Base-by-base conservation (phyloP, 2,329 filamentous ascomycete species). In the Colletotrichum limetticola region DNA sequence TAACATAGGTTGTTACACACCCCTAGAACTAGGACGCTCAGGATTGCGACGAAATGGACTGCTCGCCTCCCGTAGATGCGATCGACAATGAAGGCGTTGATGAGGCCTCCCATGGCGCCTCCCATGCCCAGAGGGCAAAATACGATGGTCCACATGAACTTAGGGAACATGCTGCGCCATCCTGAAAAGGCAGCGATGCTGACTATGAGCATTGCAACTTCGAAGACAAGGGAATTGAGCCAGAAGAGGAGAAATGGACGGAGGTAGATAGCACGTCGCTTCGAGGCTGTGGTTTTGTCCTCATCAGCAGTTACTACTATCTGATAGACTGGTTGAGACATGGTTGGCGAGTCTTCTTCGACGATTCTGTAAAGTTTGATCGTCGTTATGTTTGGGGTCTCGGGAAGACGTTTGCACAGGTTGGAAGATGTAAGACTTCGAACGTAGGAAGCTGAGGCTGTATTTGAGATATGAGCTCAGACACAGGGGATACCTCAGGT, bases 11-110 rank as follows among this genome's bases (percentile, higher is more conserved):
- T 49, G 42, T 49, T 49, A 0, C 42, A 49, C 42, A 7, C 42
- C 7, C 42, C 42, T 16, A 46, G 6, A n/a, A 46, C 16, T 7
- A 46, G 19, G 42, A 46, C 42, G 42, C 42, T 49, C 42, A 49
- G 42, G 8, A 49, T 49, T 8, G 42, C 19, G 11, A 46, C 53
- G 19, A 66, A 42, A 5, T 66, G 53, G 16, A 66, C 63, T 8
- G 63, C 63, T 11, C 35, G 53, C 11, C 3, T 11, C 1, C 53
- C 53, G 52, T 49, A 66, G 32, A 66, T 58, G 24, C 53, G 63
- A 16, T 58, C 63, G 4, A 58, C 63, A 16, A 66, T 30, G 63
- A 66, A 66, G 26, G 53, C 53, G 4, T 66, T 66, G 53, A 66
- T 49, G 19, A 66, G 63, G 19, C 63, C 63, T 8, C 63, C 35